Conservation (phyloP, 768 basidiomycete species). For the Holtermannia corniformis region DNA sequence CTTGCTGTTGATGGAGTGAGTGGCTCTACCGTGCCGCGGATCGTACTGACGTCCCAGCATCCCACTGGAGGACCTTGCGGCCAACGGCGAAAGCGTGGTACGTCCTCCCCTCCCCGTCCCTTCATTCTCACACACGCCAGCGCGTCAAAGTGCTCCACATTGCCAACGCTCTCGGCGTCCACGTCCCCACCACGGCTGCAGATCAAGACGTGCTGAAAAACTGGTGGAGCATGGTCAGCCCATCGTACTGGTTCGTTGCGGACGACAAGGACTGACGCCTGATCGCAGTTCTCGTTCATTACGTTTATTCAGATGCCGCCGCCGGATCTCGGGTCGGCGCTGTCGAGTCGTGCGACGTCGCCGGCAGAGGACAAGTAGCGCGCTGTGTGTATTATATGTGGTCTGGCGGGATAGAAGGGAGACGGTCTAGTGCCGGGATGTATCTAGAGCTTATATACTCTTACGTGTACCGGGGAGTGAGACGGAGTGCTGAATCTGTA, state of each 20-base stretch:
- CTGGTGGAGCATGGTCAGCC: conserved; percentile 35
- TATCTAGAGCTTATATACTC: too few species aligned
- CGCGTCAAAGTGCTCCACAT: conserved; percentile 35
- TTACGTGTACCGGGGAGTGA: too few species aligned
- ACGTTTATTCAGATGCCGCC: conserved; percentile 36
- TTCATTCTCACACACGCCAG: not conserved
- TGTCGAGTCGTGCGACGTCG: not conserved
- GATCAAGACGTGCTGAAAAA: conserved; percentile 29
- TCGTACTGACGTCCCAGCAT: conserved; percentile 9
- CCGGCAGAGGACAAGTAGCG: too few species aligned
- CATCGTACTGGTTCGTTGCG: not conserved
- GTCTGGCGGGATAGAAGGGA: too few species aligned
- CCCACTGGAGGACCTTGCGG: conserved; percentile 32
- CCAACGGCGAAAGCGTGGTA: conserved; percentile 30
- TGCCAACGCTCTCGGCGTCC: conserved; percentile 25
- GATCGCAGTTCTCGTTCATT: conserved; percentile 28
- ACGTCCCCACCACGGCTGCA: conserved; percentile 5
- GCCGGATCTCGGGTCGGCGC: conserved; percentile 3
- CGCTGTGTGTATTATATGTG: too few species aligned
- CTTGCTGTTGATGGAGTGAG: conserved; percentile 28
- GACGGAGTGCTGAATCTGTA: too few species aligned
- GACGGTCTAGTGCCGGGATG: too few species aligned
- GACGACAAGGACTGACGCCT: not conserved
- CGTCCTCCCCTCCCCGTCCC: not conserved
- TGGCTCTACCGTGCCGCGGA: conserved; percentile 3